These are phyloP conservation scores for Phytophthora citrophthora DNA, from an alignment of 352 stramenopile genomes.

Conservation along the genomic window DNA sequence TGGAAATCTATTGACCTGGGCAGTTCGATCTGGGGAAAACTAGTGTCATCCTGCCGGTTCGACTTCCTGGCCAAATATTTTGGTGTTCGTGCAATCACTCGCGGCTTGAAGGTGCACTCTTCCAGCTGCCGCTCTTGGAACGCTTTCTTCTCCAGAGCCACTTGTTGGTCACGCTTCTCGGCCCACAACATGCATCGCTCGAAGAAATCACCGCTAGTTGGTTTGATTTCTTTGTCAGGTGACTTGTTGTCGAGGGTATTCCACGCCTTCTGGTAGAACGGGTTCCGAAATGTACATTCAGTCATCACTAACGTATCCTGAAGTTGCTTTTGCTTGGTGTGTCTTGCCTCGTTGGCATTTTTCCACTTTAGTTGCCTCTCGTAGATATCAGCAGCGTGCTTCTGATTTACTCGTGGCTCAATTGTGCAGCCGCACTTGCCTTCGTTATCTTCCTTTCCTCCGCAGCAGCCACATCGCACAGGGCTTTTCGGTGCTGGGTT, in stretches of 20 bases:
- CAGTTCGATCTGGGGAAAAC: not conserved
- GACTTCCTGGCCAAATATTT: slow-evolving; percentile 16
- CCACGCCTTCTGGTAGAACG: slow-evolving; percentile 53
- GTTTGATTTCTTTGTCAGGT: slow-evolving; percentile 16
- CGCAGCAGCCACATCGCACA: slow-evolving; percentile 39
- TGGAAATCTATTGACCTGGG: not conserved
- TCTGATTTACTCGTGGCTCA: slow-evolving; percentile 21
- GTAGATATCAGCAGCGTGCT: slow-evolving; percentile 56
- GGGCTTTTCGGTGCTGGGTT: slow-evolving; percentile 8
- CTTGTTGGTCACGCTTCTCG: slow-evolving; percentile 36
- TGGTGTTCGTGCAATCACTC: slow-evolving; percentile 13
- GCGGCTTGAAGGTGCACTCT: slow-evolving; percentile 69
- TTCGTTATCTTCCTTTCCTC: slow-evolving; percentile 27
- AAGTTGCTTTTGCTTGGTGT: slow-evolving; percentile 38
- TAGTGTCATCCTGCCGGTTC: slow-evolving; percentile 20
- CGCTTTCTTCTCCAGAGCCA: slow-evolving; percentile 46
- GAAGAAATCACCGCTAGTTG: slow-evolving; percentile 44
- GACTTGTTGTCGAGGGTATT: slow-evolving; percentile 20
- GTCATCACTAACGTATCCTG: slow-evolving; percentile 41
- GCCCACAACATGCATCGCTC: slow-evolving; percentile 54
- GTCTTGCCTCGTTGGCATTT: slow-evolving; percentile 44
- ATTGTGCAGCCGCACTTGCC: slow-evolving; percentile 25
- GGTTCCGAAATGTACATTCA: slow-evolving; percentile 71
- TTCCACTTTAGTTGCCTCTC: slow-evolving; percentile 70
- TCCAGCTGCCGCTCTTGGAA: slow-evolving; percentile 43